Evolutionary conservation across 306 rosid species (phyloP), one percentile per base, ranked within the genome.

Genomic region (Cercis canadensis): DNA sequence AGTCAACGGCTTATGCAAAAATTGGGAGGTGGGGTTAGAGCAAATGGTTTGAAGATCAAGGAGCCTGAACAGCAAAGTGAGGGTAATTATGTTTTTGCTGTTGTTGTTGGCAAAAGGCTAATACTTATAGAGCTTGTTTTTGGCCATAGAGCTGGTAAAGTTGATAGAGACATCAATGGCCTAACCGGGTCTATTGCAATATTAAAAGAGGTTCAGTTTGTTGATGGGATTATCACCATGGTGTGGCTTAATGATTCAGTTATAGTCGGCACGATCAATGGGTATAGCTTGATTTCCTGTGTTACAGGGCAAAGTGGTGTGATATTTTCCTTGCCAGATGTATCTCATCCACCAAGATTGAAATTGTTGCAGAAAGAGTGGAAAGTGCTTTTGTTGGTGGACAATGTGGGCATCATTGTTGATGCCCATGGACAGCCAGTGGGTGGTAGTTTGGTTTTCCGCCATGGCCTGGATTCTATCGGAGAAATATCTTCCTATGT

Each of bases 161-260:
- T 71, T 74, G 96, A 87, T 17, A 77, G 56, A 47, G 90, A 86
- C 43, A 45, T 50, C 3, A 77, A 71, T 59, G 88, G 80, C 51
- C 33, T 70, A 54, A 50, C 56, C 51, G 96, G 83, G 17, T 71
- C 87, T 59, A 71, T 89, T 50, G 84, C 83, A 59, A 79, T 90
- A 74, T 82, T 94, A 68, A 90, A 87, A 53, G 97, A 90, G 84
- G 72, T 90, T 84, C 97, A 81, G 69, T 84, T 89, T 64, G 83
- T 83, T 49, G 97, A 94, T 80, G 98, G 92, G 54, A 82, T 87
- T 67, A 66, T 76, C 81, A 37, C 89, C 7, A 86, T 89, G 92
- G 96, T 91, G 62, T 94, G 99, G 97, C 86, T 94, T 34, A 76
- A 94, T 51, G 96, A 91, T 87, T 94, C 99, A 2, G 83, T 94